These are phyloP conservation scores for Aquanectria penicillioides DNA, from an alignment of 2,329 filamentous ascomycete species.

Conservation along the genomic window DNA sequence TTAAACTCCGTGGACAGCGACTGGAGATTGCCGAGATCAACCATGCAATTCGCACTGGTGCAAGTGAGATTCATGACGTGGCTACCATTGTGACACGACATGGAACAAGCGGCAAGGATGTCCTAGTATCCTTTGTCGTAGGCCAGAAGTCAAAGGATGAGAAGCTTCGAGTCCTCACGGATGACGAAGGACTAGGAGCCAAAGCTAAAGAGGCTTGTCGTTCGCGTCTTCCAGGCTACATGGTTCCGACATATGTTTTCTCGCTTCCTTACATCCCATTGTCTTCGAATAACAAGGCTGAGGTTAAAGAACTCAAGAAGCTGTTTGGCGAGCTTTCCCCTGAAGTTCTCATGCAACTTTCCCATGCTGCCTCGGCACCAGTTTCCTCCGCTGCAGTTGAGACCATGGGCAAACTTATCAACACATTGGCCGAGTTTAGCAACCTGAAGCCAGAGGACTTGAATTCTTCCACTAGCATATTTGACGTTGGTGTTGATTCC, in stretches of 20 bases:
- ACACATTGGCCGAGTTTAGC: constrained; percentile 64
- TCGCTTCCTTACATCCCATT: constrained; percentile 78
- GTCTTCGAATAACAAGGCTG: constrained; percentile 90
- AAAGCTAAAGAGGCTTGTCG: constrained; percentile 72
- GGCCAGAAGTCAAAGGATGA: constrained; percentile 13
- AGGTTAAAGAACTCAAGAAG: constrained; percentile 73
- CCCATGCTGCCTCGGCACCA: constrained; percentile 43
- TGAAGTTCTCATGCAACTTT: constrained; percentile 69
- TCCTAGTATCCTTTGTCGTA: constrained; percentile 80
- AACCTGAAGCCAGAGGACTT: constrained; percentile 56
- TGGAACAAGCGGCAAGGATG: constrained; percentile 77
- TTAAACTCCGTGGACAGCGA: constrained; percentile 89
- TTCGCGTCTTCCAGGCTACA: constrained; percentile 79
- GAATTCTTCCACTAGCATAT: constrained; percentile 72
- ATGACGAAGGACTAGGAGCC: constrained; percentile 52
- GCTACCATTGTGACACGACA: constrained; percentile 80
- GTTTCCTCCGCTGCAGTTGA: constrained; percentile 45
- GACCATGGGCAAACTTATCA: constrained; percentile 59
- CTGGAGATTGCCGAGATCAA: constrained; percentile 94
- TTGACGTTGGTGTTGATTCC: constrained; percentile 88
- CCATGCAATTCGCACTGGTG: constrained; percentile 75
- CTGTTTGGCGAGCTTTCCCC: constrained; percentile 72
- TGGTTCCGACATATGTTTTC: constrained; percentile 89
- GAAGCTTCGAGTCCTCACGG: constrained; percentile 38
- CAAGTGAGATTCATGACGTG: constrained; percentile 70